A percentile compares a stretch with the other conserved stretches of the same genome.
These are phyloP conservation scores for Cercospora zeae-maydis DNA, from an alignment of 2,329 filamentous ascomycete species.

Conservation along the genomic window DNA sequence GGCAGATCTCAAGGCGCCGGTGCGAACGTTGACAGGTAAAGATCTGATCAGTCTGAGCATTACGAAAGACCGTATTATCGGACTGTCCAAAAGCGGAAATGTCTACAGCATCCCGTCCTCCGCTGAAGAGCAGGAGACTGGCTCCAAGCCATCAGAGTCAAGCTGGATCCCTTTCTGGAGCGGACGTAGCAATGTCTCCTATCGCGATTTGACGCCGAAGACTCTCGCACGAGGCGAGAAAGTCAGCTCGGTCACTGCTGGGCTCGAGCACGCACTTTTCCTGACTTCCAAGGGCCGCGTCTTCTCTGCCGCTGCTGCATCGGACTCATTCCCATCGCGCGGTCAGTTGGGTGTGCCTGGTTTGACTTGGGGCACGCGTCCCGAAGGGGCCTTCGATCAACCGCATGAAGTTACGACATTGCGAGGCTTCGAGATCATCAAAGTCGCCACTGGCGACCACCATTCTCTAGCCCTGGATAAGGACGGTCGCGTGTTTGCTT, in stretches of 20 bases:
- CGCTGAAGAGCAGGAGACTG: constrained; percentile 64
- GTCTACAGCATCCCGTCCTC: constrained; percentile 84
- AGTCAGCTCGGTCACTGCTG: constrained; percentile 69
- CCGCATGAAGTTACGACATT: constrained; percentile 74
- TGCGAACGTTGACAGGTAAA: constrained; percentile 73
- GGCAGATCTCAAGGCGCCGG: constrained; percentile 59
- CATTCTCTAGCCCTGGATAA: constrained; percentile 78
- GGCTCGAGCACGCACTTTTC: constrained; percentile 80
- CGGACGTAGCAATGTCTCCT: constrained; percentile 58
- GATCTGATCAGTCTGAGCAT: constrained; percentile 72
- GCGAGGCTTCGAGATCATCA: constrained; percentile 64
- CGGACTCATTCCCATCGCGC: constrained; percentile 70
- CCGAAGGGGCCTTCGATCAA: constrained; percentile 72
- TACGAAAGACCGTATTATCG: constrained; percentile 79
- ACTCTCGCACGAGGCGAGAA: constrained; percentile 66
- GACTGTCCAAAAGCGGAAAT: constrained; percentile 66
- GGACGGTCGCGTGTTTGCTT: constrained; percentile 74
- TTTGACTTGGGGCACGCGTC: constrained; percentile 73
- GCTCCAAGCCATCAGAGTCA: constrained; percentile 60
- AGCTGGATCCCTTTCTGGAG: constrained; percentile 76
- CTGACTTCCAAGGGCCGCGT: constrained; percentile 81
- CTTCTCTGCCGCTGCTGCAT: constrained; percentile 81
- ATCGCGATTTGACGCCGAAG: constrained; percentile 66
- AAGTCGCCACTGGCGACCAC: constrained; percentile 79
- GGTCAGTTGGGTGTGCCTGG: constrained; percentile 87